These are phyloP conservation scores for Tubosaeta sp. DNA, from an alignment of 768 basidiomycete genomes.

Conservation along the genomic window DNA sequence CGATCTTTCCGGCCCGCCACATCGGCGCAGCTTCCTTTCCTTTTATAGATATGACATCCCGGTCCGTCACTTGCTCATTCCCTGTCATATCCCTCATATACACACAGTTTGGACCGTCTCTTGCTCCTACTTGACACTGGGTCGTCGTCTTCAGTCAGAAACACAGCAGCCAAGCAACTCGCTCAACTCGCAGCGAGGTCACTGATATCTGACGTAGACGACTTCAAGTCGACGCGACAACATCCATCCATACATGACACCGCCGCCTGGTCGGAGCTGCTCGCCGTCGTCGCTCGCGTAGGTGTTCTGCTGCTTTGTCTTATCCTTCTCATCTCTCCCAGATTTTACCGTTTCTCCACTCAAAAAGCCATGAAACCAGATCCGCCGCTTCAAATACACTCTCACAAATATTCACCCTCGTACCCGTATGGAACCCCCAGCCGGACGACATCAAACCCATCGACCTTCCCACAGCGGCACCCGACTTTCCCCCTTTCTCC, in stretches of 20 bases:
- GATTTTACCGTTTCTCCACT: constrained; percentile 89
- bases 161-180: constrained; percentile 95
- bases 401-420: constrained; percentile 78
- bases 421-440: constrained; percentile 68
- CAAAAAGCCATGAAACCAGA: constrained; percentile 89
- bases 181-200: constrained; percentile 87
- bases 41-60: constrained; percentile 69
- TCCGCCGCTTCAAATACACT: constrained; percentile 85
- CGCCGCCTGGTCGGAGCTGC: constrained; percentile 84
- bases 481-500: constrained; percentile 72
- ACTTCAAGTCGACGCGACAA: constrained; percentile 58
- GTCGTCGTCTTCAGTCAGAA: constrained; percentile 82
- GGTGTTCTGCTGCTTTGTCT: constrained; percentile 10
- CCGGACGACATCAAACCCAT: constrained; percentile 23
- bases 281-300: constrained; percentile 88
- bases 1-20: constrained; percentile 40
- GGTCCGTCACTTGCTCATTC: constrained; percentile 37
- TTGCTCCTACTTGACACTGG: constrained; percentile 94
- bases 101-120: constrained; percentile 87
- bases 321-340: constrained; percentile 26
- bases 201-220: constrained; percentile 80
- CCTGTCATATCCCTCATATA: background rate
- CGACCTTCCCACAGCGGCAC: constrained; percentile 31
- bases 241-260: constrained; percentile 58
- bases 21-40: constrained; percentile 51